These are phyloP conservation scores for Sporothrix protearum DNA, from an alignment of 2,329 filamentous ascomycete species.

Conservation along the genomic window DNA sequence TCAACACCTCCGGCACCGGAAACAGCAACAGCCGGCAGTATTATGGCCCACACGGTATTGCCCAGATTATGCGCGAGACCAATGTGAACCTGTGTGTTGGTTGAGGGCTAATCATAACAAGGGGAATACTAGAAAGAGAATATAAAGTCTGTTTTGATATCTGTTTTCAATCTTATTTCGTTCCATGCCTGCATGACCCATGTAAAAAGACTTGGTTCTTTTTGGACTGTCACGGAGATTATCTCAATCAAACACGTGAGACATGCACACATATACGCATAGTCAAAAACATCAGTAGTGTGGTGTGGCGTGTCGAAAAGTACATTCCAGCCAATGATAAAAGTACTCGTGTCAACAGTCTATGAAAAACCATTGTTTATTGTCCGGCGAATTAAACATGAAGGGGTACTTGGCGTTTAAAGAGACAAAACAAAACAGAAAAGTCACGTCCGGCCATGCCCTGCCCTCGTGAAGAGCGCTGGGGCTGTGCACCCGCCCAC, in stretches of 20 bases:
- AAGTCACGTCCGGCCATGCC: not conserved
- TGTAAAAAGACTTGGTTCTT: not conserved
- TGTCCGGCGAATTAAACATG: not conserved
- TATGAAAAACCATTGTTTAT: not conserved
- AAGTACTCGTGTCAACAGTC: not conserved
- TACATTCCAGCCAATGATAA: not conserved
- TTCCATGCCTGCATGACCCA: not conserved
- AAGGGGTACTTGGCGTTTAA: not conserved
- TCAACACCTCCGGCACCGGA: not conserved
- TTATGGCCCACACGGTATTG: slow-evolving; percentile 24
- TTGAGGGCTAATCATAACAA: not conserved
- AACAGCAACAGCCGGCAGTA: slow-evolving; percentile 3
- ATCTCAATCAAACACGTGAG: not conserved
- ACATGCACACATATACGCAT: not conserved
- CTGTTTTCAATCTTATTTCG: no score
- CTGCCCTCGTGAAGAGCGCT: not conserved
- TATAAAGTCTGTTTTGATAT: not conserved
- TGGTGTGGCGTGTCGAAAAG: not conserved
- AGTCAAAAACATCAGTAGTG: not conserved
- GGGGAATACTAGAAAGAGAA: not conserved
- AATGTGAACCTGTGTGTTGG: slow-evolving; percentile 18
- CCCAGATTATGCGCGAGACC: slow-evolving; percentile 22
- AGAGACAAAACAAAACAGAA: not conserved
- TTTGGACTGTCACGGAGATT: not conserved
- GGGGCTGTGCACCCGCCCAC: not conserved